A percentile compares a stretch with the other conserved stretches of the same genome.
Evolutionary conservation across 2,329 filamentous ascomycete genomes (phyloP).

Genomic region (Penicillium olsonii): DNA sequence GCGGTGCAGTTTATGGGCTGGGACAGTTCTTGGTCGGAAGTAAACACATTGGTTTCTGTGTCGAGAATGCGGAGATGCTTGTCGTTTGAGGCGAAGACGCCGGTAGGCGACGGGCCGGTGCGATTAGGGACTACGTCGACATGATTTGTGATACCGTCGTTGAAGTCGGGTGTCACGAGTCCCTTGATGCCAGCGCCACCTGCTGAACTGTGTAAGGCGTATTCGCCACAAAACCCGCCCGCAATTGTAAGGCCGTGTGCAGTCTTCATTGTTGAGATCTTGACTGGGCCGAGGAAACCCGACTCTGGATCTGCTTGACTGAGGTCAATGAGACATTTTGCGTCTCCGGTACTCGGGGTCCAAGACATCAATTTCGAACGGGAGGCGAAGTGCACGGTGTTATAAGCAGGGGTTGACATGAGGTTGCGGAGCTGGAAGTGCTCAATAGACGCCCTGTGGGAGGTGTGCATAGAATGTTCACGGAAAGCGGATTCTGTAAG

Average conservation of each 20-base stretch:
- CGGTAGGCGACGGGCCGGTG: constrained; percentile 49
- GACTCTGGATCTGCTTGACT: constrained; percentile 42
- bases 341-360: constrained; percentile 46
- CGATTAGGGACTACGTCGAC: constrained; percentile 55
- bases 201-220: constrained; percentile 48
- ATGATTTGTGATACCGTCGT: constrained; percentile 59
- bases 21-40: constrained; percentile 38
- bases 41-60: constrained; percentile 47
- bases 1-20: constrained; percentile 48
- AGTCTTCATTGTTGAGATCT: constrained; percentile 56
- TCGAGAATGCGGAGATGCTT: constrained; percentile 57
- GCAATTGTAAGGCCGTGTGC: constrained; percentile 53
- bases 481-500: constrained; percentile 50
- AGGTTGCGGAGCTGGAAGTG: constrained; percentile 64
- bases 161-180: constrained; percentile 33
- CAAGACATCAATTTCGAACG: constrained; percentile 52
- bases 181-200: constrained; percentile 53
- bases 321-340: constrained; percentile 52
- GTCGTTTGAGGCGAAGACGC: constrained; percentile 62
- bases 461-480: constrained; percentile 52
- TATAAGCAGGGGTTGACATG: constrained; percentile 55
- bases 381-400: constrained; percentile 57
- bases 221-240: constrained; percentile 61
- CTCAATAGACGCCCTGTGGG: constrained; percentile 52
- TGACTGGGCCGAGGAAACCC: constrained; percentile 39